These are phyloP conservation scores for Trametes cingulata DNA, from an alignment of 768 basidiomycete genomes.

Conservation along the genomic window DNA sequence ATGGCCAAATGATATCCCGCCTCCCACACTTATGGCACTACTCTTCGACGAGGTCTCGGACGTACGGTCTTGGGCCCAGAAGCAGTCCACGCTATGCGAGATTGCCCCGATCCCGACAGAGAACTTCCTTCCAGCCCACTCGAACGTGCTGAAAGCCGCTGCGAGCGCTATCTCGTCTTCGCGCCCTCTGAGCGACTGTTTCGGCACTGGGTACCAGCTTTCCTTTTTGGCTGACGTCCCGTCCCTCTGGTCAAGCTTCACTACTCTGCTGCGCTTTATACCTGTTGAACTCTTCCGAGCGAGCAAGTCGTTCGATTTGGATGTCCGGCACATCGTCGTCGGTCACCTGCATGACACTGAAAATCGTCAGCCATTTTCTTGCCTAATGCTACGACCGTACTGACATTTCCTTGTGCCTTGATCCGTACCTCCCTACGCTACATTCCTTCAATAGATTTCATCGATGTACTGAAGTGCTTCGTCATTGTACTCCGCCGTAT, in stretches of 20 bases:
- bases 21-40: slow-evolving; percentile 61
- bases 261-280: slow-evolving; percentile 50
- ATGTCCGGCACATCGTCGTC: slow-evolving; percentile 55
- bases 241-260: slow-evolving; percentile 55
- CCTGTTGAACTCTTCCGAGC: slow-evolving; percentile 46
- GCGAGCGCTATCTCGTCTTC: slow-evolving; percentile 24
- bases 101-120: slow-evolving; percentile 47
- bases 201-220: slow-evolving; percentile 10
- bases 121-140: slow-evolving; percentile 50
- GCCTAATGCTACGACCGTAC: not conserved
- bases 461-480: slow-evolving; percentile 57
- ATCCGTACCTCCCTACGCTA: slow-evolving; percentile 7
- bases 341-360: slow-evolving; percentile 62
- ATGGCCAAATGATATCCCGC: slow-evolving; percentile 62
- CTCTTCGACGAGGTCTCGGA: slow-evolving; percentile 49
- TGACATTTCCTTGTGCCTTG: not conserved
- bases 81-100: slow-evolving; percentile 41
- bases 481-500: slow-evolving; percentile 60
- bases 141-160: slow-evolving; percentile 45
- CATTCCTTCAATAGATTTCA: slow-evolving; percentile 49
- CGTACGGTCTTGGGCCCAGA: slow-evolving; percentile 62
- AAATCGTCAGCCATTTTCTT: slow-evolving; percentile 47
- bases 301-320: slow-evolving; percentile 36
- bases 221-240: slow-evolving; percentile 40
- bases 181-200: slow-evolving; percentile 1